These are phyloP conservation scores for Eimeria maxima DNA, from an alignment of 169 alveolate species.

Conservation along the genomic window DNA sequence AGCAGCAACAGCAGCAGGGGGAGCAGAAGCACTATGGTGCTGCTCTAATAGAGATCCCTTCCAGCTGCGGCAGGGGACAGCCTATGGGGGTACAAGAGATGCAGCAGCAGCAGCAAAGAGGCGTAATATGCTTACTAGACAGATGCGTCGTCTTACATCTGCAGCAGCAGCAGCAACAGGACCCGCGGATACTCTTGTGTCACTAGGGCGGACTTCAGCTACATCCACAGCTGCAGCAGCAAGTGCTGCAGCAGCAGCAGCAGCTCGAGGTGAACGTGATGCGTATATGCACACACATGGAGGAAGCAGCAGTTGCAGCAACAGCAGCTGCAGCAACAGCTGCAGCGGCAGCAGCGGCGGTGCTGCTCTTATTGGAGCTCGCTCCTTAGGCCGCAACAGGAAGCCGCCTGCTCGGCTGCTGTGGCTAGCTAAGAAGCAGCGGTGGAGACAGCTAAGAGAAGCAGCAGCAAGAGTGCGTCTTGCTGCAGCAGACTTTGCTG, in stretches of 20 bases:
- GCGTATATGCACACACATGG: slow-evolving; percentile 3
- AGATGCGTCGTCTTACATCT: slow-evolving; percentile 28
- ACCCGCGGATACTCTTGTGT: too few species aligned
- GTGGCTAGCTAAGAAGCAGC: slow-evolving; percentile 25
- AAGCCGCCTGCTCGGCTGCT: slow-evolving; percentile 35
- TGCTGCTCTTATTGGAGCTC: background rate
- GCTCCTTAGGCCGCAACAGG: slow-evolving; percentile 11
- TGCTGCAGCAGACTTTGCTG: slow-evolving; percentile 1
- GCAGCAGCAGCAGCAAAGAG: slow-evolving; percentile 68
- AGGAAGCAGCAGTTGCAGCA: slow-evolving; percentile 25
- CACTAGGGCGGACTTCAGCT: background rate
- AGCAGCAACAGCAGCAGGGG: slow-evolving; percentile 58
- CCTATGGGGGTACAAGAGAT: slow-evolving; percentile 2
- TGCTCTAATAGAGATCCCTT: slow-evolving; percentile 44
- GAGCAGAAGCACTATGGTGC: slow-evolving; percentile 30
- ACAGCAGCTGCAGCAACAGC: slow-evolving; percentile 54
- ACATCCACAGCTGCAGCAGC: slow-evolving; percentile 22
- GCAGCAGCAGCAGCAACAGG: slow-evolving; percentile 48
- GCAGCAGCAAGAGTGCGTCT: slow-evolving; percentile 23
- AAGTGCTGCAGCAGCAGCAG: slow-evolving; percentile 38
- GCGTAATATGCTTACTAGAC: slow-evolving; percentile 14
- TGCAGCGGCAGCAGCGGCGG: slow-evolving; percentile 45
- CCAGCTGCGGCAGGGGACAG: slow-evolving; percentile 38
- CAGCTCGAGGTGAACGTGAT: background rate
- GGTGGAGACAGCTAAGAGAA: slow-evolving; percentile 41